Conservation (phyloP, 768 basidiomycete species). For the Hypholoma fasciculare region DNA sequence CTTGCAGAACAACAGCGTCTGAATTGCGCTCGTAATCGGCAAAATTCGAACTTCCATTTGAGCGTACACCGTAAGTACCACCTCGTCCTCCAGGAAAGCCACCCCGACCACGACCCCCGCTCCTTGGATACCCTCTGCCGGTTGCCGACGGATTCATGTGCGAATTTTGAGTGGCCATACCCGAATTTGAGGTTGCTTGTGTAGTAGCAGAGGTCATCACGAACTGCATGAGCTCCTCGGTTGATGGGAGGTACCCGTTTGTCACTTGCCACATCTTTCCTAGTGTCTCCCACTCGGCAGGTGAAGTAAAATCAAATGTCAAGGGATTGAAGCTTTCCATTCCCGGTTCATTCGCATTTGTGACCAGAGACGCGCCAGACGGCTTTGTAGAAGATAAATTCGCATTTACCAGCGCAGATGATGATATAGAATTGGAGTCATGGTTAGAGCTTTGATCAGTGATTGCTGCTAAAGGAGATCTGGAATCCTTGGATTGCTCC, state of each 20-base stretch:
- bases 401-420: constrained; percentile 49
- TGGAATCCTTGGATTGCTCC: constrained; percentile 18
- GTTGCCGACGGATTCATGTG: constrained; percentile 8
- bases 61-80: constrained; percentile 39
- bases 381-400: constrained; percentile 55
- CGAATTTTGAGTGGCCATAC: not conserved
- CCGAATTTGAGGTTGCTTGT: constrained; percentile 10
- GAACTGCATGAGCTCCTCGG: constrained; percentile 78
- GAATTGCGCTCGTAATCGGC: constrained; percentile 38
- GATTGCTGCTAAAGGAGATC: constrained; percentile 29
- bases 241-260: constrained; percentile 65
- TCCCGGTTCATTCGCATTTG: constrained; percentile 39
- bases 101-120: constrained; percentile 33
- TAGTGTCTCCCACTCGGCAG: constrained; percentile 79
- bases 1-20: constrained; percentile 63
- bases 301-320: constrained; percentile 72
- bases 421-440: constrained; percentile 39
- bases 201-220: constrained; percentile 42
- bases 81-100: constrained; percentile 39
- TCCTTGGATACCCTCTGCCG: constrained; percentile 22
- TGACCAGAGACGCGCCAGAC: constrained; percentile 37
- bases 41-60: constrained; percentile 26
- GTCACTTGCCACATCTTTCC: constrained; percentile 77
- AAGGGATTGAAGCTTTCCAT: constrained; percentile 70
- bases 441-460: constrained; percentile 45